These are phyloP conservation scores for Posidonia australis DNA, from an alignment of 106 monocot genomes.

Conservation along the genomic window DNA sequence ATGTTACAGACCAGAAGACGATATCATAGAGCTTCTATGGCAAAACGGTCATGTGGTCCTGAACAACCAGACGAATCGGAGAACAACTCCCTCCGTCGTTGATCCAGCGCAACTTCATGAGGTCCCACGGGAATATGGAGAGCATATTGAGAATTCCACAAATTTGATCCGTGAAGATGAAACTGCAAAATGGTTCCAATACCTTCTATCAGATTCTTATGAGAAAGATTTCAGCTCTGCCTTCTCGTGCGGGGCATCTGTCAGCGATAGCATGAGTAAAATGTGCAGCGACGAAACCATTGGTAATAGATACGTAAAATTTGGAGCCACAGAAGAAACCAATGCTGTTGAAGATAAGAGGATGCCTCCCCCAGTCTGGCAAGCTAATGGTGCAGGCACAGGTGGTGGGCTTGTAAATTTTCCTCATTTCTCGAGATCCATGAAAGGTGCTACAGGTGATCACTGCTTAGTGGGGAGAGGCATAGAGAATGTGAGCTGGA, in stretches of 20 bases:
- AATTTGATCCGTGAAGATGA: constrained; percentile 37
- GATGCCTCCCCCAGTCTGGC: constrained; percentile 38
- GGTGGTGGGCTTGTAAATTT: constrained; percentile 22
- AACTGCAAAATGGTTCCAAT: constrained; percentile 44
- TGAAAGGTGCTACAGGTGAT: too few species aligned
- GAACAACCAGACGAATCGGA: constrained; percentile 50
- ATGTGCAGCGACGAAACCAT: too few species aligned
- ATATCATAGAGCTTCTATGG: constrained; percentile 12
- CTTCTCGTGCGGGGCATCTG: constrained; percentile 42
- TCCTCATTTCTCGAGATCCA: constrained; percentile 15
- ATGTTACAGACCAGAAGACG: constrained; percentile 12
- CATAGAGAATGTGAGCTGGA: background rate
- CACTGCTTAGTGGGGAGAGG: too few species aligned
- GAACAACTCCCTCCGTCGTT: background rate
- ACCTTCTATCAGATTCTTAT: constrained; percentile 44
- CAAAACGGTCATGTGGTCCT: constrained; percentile 15
- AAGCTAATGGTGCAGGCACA: background rate
- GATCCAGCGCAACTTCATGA: constrained; percentile 15
- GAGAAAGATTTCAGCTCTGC: constrained; percentile 54
- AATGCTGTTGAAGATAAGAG: constrained; percentile 5
- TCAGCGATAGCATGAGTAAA: too few species aligned
- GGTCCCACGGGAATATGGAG: too few species aligned
- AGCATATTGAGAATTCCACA: background rate
- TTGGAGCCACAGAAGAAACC: background rate
- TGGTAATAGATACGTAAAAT: background rate